Conservation (phyloP, 805 yeast genomes). For the Nematodospora valgi region DNA sequence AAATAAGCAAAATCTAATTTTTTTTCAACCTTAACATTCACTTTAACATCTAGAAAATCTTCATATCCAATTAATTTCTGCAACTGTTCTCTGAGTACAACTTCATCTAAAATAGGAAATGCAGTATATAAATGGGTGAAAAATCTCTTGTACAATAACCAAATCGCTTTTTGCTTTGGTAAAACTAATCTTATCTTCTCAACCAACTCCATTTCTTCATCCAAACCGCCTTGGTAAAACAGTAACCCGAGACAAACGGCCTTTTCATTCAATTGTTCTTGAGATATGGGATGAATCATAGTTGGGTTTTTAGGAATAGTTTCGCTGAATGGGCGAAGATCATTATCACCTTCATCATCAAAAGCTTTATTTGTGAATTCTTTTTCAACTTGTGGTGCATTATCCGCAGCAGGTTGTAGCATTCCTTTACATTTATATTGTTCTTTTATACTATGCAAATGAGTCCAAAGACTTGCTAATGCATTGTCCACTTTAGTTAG, state of each 20-base stretch:
- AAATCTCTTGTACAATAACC: slow-evolving; percentile 39
- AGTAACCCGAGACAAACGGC: slow-evolving; percentile 23
- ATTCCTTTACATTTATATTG: slow-evolving; percentile 2
- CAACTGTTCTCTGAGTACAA: slow-evolving; percentile 21
- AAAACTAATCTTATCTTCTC: slow-evolving; percentile 29
- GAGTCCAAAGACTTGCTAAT: slow-evolving; percentile 12
- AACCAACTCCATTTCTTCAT: slow-evolving; percentile 22
- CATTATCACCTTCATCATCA: slow-evolving; percentile 13
- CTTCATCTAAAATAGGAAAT: slow-evolving; percentile 41
- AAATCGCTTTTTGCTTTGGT: slow-evolving; percentile 34
- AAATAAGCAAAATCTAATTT: slow-evolving; percentile 31
- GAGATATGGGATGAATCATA: not conserved
- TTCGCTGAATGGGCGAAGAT: slow-evolving; percentile 9
- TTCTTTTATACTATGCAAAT: slow-evolving; percentile 7
- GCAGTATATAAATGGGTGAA: slow-evolving; percentile 42
- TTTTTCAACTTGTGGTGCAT: slow-evolving; percentile 2
- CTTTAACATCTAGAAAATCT: slow-evolving; percentile 17
- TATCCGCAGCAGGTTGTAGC: not conserved
- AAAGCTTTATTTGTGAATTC: slow-evolving; percentile 10
- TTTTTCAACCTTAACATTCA: slow-evolving; percentile 22
- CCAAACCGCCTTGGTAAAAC: slow-evolving; percentile 27
- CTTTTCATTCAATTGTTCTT: slow-evolving; percentile 6
- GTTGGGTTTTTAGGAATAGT: not conserved
- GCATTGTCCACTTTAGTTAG: slow-evolving; percentile 25
- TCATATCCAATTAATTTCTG: slow-evolving; percentile 10